Conservation (phyloP, 2,329 filamentous ascomycete genomes). For the Tricladium varicosporioides region DNA sequence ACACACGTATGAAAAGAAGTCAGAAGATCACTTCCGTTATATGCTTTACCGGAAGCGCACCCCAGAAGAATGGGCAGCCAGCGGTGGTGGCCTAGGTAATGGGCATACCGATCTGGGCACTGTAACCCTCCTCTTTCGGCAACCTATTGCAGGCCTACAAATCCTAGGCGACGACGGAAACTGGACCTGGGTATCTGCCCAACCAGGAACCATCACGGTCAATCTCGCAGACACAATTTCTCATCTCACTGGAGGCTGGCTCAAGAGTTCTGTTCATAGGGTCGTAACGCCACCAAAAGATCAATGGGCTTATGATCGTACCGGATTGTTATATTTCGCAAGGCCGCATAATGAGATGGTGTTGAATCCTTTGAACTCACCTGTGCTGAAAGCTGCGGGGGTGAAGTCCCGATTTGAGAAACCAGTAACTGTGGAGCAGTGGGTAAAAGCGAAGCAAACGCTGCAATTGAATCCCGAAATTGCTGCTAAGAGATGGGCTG, state of each 20-base stretch:
- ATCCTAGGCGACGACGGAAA: constrained; percentile 47
- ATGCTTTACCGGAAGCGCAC: constrained; percentile 56
- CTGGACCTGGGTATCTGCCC: constrained; percentile 51
- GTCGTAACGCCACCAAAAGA: constrained; percentile 36
- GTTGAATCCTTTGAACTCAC: constrained; percentile 31
- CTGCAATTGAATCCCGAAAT: constrained; percentile 32
- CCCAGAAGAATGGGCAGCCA: constrained; percentile 44
- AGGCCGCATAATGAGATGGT: constrained; percentile 27
- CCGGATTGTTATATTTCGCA: constrained; percentile 48
- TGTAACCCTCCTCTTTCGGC: constrained; percentile 55
- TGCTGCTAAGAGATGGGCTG: too few relatives aligned
- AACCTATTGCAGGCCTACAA: constrained; percentile 56
- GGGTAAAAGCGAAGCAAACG: constrained; percentile 41
- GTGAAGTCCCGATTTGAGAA: constrained; percentile 37
- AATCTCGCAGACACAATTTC: constrained; percentile 50
- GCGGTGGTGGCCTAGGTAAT: constrained; percentile 42
- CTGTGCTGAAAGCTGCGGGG: constrained; percentile 31
- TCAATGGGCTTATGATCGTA: constrained; percentile 39
- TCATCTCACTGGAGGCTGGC: constrained; percentile 47
- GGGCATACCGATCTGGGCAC: constrained; percentile 58
- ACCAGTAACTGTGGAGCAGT: constrained; percentile 44
- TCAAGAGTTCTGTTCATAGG: constrained; percentile 43
- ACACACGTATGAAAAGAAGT: constrained; percentile 56
- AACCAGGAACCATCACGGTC: constrained; percentile 50
- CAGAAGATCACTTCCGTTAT: constrained; percentile 61